phyloP scores from a whole-genome alignment of 1,139 yeast species.

The Lodderomyces orthopsilosis region DNA sequence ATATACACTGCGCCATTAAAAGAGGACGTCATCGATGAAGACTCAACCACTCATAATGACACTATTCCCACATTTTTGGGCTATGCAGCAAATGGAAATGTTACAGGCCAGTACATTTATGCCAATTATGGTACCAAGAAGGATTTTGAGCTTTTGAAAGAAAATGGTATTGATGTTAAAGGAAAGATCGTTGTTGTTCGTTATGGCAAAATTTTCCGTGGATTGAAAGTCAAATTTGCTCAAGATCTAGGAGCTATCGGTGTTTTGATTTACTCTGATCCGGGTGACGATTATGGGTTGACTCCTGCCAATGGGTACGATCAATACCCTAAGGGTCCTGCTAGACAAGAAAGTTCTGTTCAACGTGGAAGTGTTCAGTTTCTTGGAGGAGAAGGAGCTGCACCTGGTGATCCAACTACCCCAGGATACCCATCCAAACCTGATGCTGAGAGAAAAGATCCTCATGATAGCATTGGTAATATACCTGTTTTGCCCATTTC shows the following conservation, averaged over 20 bases:
- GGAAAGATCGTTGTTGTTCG: conserved; percentile 44
- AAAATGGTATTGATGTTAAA: conserved; percentile 34
- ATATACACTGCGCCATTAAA: conserved; percentile 61
- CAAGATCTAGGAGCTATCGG: conserved; percentile 48
- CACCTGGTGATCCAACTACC: conserved; percentile 89
- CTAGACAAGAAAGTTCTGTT: conserved; percentile 51
- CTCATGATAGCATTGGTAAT: conserved; percentile 38
- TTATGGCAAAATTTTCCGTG: conserved; percentile 43
- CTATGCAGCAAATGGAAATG: conserved; percentile 49
- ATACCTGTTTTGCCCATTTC: conserved; percentile 51
- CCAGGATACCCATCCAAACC: conserved; percentile 76
- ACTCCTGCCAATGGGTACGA: conserved; percentile 42
- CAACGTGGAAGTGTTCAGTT: conserved; percentile 86
- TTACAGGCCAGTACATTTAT: conserved; percentile 43
- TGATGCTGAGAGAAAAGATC: conserved; percentile 44
- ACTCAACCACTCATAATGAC: conserved; percentile 59
- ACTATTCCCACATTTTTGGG: conserved; percentile 45
- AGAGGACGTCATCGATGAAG: conserved; percentile 73
- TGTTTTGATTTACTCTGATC: conserved; percentile 43
- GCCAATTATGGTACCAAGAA: conserved; percentile 40
- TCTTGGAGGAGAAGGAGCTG: conserved; percentile 53
- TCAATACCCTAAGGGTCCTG: conserved; percentile 47
- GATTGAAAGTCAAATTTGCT: conserved; percentile 48
- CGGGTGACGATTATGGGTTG: conserved; percentile 43
- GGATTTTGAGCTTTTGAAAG: conserved; percentile 34